Evolutionary conservation across 73 alveolate species (phyloP).

Genomic region (Paramecium biaurelia): DNA sequence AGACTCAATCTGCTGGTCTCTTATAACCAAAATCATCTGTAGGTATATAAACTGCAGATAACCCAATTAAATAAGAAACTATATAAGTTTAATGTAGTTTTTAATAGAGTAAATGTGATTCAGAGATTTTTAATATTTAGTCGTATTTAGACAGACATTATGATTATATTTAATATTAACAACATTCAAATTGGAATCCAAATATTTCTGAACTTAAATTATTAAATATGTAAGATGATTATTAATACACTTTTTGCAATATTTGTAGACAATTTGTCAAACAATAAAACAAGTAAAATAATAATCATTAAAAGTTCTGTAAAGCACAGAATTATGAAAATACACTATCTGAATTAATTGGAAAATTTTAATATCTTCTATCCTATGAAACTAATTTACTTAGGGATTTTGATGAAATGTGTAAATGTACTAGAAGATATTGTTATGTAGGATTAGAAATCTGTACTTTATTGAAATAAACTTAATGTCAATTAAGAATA

Average conservation of each 20-base stretch:
- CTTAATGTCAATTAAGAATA: background rate
- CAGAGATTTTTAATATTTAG: background rate
- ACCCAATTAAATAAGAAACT: background rate
- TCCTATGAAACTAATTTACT: background rate
- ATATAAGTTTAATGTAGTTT: background rate
- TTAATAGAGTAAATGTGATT: background rate
- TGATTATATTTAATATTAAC: background rate
- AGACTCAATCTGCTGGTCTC: background rate
- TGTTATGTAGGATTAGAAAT: background rate
- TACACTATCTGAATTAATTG: background rate
- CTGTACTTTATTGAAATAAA: background rate
- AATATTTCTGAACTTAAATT: background rate
- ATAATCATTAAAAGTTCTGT: background rate
- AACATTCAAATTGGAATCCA: background rate
- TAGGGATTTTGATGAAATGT: background rate
- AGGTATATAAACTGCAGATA: background rate
- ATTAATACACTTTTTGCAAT: background rate
- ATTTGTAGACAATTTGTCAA: background rate
- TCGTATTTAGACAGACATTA: conserved; percentile 7
- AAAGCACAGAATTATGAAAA: background rate
- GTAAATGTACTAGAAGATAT: background rate
- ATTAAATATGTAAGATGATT: background rate
- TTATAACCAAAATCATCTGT: background rate
- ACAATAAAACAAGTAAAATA: background rate
- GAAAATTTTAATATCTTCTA: background rate